phyloP scores from a whole-genome alignment of 2,329 filamentous ascomycete genomes.

The Dendryphion nanum region DNA sequence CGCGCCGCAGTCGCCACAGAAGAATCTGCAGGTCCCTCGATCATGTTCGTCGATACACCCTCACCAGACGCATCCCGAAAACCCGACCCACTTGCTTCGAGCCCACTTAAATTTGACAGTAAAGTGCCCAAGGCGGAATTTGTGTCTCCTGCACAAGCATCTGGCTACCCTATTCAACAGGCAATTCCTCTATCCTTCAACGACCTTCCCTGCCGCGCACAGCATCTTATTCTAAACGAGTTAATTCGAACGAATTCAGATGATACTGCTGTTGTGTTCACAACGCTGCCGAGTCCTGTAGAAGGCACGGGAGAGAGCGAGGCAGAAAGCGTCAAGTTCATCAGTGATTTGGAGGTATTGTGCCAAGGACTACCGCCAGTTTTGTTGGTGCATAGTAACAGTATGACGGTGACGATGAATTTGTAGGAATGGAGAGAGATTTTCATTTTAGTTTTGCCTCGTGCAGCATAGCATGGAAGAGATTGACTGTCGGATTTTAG shows the following conservation, averaged over 20 bases:
- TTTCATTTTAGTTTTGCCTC: too few relatives aligned
- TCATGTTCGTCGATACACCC: slow-evolving; percentile 66
- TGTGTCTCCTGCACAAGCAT: slow-evolving; percentile 15
- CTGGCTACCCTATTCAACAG: slow-evolving; percentile 57
- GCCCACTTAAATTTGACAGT: background rate
- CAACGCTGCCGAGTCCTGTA: slow-evolving; percentile 76
- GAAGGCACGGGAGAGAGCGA: slow-evolving; percentile 74
- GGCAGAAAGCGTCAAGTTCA: slow-evolving; percentile 68
- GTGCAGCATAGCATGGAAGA: too few relatives aligned
- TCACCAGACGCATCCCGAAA: slow-evolving; percentile 16
- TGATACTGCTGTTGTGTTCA: slow-evolving; percentile 73
- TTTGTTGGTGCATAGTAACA: slow-evolving; percentile 80
- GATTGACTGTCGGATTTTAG: too few relatives aligned
- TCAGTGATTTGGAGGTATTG: slow-evolving; percentile 75
- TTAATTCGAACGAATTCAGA: slow-evolving; percentile 57
- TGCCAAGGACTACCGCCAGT: slow-evolving; percentile 74
- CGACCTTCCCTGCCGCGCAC: slow-evolving; percentile 77
- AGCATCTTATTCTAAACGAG: slow-evolving; percentile 85
- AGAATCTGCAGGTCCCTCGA: slow-evolving; percentile 65
- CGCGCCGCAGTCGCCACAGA: slow-evolving; percentile 64
- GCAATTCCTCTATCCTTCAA: slow-evolving; percentile 77
- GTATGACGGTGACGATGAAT: slow-evolving; percentile 83
- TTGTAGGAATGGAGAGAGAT: slow-evolving; percentile 45
- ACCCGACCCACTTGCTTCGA: slow-evolving; percentile 19
- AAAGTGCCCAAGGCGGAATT: too few relatives aligned